Evolutionary conservation across 129 eudicot species (phyloP), one percentile per base, ranked within the genome.

Genomic region (Rutidosis leptorrhynchoides): DNA sequence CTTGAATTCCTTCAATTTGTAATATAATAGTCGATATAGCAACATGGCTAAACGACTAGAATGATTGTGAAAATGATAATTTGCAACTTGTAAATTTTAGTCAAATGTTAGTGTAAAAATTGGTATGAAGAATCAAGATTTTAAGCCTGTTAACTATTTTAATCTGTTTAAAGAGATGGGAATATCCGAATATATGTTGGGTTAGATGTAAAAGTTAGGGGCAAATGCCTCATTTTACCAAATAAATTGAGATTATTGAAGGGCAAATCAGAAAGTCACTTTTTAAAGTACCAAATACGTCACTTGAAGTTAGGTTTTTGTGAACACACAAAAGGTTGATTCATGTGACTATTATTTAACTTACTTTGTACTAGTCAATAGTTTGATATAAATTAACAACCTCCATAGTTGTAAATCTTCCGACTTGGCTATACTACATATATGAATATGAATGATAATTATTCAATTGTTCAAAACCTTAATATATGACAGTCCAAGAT

Each of bases 231-330:
- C 17, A 20, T 65, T 65, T 52, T 52, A 32, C 22, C 51, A 51
- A 32, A 52, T 1, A 67, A 70, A 21, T 3, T 45, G 0, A 1
- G 17, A 59, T 3, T 60, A 45, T 60, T 5, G 27, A 42, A 15
- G 40, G 62, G 69, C 51, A 46, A 37, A 43, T 22, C 53, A 32
- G 69, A 72, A 72, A 72, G 77, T 25, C 59, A 62, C 63, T 64
- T 72, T 72, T 30, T 72, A 26, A 25, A 52, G 62, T 72, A 48
- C 76, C 76, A 17, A 35, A 33, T 67, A 19, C 16, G 43, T 17
- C 6, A 30, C 25, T 12, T 30, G 5, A 54, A 11, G 46, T 65
- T 65, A 49, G 70, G 70, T 11, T 9, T 28, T 49, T 53, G 58
- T 21, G 58, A 53, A 53, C 9, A 23, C 1, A 53, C 58, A 53